Evolutionary conservation across 768 basidiomycete species (phyloP).

Genomic region (Termitomyces sp.): DNA sequence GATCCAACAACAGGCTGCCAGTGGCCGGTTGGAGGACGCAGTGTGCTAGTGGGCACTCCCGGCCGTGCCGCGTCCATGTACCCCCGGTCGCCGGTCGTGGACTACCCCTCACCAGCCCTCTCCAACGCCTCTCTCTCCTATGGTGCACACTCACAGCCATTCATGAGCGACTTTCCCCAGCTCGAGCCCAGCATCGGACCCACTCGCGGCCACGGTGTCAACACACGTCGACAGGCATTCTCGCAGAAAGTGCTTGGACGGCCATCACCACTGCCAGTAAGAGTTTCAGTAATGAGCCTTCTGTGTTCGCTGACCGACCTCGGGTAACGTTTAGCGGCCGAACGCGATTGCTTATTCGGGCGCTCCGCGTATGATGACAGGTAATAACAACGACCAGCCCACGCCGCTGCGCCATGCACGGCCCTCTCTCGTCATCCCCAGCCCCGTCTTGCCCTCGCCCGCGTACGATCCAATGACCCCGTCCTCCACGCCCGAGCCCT

Average conservation of each 20-base stretch:
- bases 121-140: conserved; percentile 30
- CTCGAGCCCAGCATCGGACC: conserved; percentile 50
- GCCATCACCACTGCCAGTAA: conserved; percentile 13
- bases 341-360: conserved; percentile 28
- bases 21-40: conserved; percentile 15
- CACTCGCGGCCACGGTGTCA: conserved; percentile 26
- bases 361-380: conserved; percentile 34
- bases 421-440: conserved; percentile 24
- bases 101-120: conserved; percentile 33
- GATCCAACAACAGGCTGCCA: conserved; percentile 11
- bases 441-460: conserved; percentile 24
- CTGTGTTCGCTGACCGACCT: not conserved
- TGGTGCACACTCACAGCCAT: conserved; percentile 14
- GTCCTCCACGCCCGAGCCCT: conserved; percentile 40
- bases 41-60: conserved; percentile 10
- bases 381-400: conserved; percentile 25
- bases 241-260: conserved; percentile 1
- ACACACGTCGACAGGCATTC: conserved; percentile 36
- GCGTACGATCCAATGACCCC: conserved; percentile 42
- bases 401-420: conserved; percentile 28
- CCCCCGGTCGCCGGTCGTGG: conserved; percentile 25
- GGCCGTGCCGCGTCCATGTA: conserved; percentile 3
- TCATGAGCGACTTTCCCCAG: conserved; percentile 27
- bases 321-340: conserved; percentile 14
- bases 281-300: conserved; percentile 4